These are phyloP conservation scores for Hericium rajendrae DNA, from an alignment of 768 basidiomycete genomes.

Conservation along the genomic window DNA sequence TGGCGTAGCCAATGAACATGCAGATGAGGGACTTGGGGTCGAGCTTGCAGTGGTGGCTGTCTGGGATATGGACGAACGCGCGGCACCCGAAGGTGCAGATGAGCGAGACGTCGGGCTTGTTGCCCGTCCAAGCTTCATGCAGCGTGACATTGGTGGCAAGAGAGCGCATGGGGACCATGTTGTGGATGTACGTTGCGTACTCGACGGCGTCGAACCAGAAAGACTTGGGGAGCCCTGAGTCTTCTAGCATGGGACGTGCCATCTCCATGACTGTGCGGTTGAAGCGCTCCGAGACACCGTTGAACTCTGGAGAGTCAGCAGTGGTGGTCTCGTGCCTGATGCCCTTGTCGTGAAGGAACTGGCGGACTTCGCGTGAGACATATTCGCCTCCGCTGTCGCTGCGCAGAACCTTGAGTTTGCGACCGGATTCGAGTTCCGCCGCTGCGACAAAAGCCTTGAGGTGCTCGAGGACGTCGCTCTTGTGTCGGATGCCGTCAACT, in stretches of 20 bases:
- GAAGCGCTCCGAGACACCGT: slow-evolving; percentile 16
- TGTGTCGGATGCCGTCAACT: slow-evolving; percentile 10
- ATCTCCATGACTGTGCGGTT: slow-evolving; percentile 13
- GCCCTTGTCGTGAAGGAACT: slow-evolving; percentile 8
- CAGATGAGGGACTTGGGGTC: neutral
- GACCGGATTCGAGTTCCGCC: slow-evolving; percentile 9
- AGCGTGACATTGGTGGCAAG: slow-evolving; percentile 10
- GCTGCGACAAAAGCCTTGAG: slow-evolving; percentile 12
- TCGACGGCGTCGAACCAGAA: slow-evolving; percentile 14
- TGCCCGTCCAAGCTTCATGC: slow-evolving; percentile 7
- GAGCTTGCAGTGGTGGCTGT: slow-evolving; percentile 5
- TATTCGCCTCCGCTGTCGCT: slow-evolving; percentile 21
- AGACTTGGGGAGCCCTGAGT: neutral
- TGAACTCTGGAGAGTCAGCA: slow-evolving; percentile 9
- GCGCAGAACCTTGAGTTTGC: slow-evolving; percentile 12
- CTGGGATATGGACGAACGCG: slow-evolving; percentile 4
- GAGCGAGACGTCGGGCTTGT: slow-evolving; percentile 6
- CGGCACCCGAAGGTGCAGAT: slow-evolving; percentile 8
- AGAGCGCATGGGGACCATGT: neutral
- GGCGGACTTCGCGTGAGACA: neutral
- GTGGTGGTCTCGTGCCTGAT: slow-evolving; percentile 16
- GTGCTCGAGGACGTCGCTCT: slow-evolving; percentile 4
- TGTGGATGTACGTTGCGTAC: slow-evolving; percentile 10
- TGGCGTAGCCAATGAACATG: slow-evolving; percentile 9
- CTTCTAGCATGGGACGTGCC: slow-evolving; percentile 10